Percentiles rank a stretch among this genome's conserved stretches.
phyloP scores from a whole-genome alignment of 106 monocot genomes.

The Gastrodia elata region DNA sequence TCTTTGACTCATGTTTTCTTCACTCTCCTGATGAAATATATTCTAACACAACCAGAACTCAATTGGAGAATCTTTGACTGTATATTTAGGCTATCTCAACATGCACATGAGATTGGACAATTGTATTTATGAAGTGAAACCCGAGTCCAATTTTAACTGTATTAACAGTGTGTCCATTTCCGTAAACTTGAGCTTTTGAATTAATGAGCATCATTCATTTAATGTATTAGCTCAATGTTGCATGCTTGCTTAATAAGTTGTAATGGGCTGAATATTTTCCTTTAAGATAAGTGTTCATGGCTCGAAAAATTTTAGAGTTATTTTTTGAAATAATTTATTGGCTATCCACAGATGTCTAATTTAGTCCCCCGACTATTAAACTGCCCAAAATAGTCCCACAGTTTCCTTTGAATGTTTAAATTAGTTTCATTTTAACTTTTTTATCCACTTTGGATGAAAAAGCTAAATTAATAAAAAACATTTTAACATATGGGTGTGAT shows the following conservation, averaged over 20 bases:
- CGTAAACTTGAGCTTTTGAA: not conserved
- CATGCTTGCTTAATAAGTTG: not conserved
- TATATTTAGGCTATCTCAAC: too few species aligned
- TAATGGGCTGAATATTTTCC: not conserved
- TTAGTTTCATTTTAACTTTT: too few species aligned
- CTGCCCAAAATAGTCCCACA: too few species aligned
- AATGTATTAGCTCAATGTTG: not conserved
- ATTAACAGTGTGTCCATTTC: not conserved
- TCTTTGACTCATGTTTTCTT: not conserved
- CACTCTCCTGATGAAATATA: not conserved
- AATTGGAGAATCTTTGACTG: not conserved
- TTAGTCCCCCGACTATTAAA: too few species aligned
- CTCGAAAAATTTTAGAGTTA: not conserved
- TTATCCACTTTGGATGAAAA: too few species aligned
- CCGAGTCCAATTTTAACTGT: not conserved
- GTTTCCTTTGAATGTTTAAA: too few species aligned
- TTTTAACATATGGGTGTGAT: too few species aligned
- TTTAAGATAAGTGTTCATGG: not conserved
- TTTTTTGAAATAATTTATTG: too few species aligned
- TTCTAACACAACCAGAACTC: not conserved
- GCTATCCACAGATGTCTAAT: too few species aligned
- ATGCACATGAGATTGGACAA: not conserved
- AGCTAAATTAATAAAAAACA: too few species aligned
- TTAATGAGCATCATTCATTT: not conserved
- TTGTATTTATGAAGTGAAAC: not conserved